These are phyloP conservation scores for Lagenidium giganteum DNA, from an alignment of 352 stramenopile genomes.

Conservation along the genomic window DNA sequence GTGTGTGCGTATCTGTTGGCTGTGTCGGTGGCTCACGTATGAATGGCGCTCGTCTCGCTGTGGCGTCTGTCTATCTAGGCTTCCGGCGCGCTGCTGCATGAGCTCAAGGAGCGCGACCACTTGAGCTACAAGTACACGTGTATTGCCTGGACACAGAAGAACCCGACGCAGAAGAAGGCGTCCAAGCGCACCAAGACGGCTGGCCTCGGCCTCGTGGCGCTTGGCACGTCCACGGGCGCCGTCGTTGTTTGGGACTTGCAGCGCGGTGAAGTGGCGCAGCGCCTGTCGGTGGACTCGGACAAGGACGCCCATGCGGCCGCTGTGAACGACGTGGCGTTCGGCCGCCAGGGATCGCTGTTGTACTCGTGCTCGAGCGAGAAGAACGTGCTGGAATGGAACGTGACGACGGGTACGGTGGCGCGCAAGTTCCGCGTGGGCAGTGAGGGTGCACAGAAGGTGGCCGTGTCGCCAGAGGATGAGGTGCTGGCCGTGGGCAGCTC, in stretches of 20 bases:
- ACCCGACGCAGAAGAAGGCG: conserved; percentile 25
- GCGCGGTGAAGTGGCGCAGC: conserved; percentile 55
- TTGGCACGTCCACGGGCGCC: conserved; percentile 62
- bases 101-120: conserved; percentile 81
- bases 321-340: conserved; percentile 67
- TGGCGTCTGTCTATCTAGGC: too few relatives aligned
- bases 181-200: conserved; percentile 41
- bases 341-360: conserved; percentile 54
- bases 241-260: conserved; percentile 76
- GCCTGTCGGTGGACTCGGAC: conserved; percentile 39
- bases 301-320: conserved; percentile 37
- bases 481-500: conserved; percentile 59
- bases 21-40: too few relatives aligned
- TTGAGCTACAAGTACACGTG: conserved; percentile 81
- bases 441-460: conserved; percentile 56
- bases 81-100: conserved; percentile 56
- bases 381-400: conserved; percentile 74
- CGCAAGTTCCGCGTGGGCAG: conserved; percentile 58
- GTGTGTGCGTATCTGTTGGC: too few relatives aligned
- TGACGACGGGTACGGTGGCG: conserved; percentile 40
- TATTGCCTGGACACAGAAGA: conserved; percentile 55
- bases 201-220: conserved; percentile 48
- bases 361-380: conserved; percentile 72
- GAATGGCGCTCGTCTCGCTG: too few relatives aligned
- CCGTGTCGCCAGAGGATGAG: conserved; percentile 57